phyloP scores from a whole-genome alignment of 2,329 filamentous ascomycete species.

The Bipolaris gigantea region DNA sequence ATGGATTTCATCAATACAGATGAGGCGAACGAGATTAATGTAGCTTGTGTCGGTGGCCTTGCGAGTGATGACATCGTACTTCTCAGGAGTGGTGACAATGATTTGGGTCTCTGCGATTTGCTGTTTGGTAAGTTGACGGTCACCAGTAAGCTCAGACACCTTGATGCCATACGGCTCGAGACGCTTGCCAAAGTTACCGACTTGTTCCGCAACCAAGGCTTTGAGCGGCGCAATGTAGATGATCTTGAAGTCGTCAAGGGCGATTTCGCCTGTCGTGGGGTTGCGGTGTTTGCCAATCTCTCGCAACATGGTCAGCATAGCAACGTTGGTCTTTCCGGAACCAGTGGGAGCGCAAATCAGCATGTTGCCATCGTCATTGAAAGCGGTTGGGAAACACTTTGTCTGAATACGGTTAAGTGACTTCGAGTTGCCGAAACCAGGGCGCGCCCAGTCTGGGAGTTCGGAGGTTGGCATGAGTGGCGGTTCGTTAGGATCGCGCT shows the following conservation, averaged over 20 bases:
- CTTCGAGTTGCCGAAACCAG: constrained; percentile 82
- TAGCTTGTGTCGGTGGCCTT: constrained; percentile 97
- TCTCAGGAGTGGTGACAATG: constrained; percentile 97
- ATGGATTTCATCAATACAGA: constrained; percentile 98
- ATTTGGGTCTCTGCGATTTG: constrained; percentile 98
- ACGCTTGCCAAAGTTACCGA: constrained; percentile 93
- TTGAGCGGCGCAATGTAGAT: constrained; percentile 97
- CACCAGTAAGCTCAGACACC: constrained; percentile 94
- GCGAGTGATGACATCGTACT: constrained; percentile 98
- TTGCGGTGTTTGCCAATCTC: constrained; percentile 96
- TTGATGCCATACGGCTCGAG: constrained; percentile 88
- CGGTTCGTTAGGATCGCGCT: constrained; percentile 73
- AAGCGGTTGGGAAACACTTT: constrained; percentile 87
- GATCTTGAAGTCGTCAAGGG: constrained; percentile 96
- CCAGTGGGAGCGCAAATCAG: constrained; percentile 96
- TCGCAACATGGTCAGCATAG: constrained; percentile 93
- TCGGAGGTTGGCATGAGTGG: constrained; percentile 80
- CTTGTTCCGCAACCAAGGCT: constrained; percentile 94
- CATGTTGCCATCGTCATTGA: constrained; percentile 95
- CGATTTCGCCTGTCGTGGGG: constrained; percentile 85
- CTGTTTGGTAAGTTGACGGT: constrained; percentile 96
- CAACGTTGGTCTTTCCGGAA: constrained; percentile 97
- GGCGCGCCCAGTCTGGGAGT: constrained; percentile 88
- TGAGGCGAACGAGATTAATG: constrained; percentile 91
- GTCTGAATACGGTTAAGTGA: constrained; percentile 95